Evolutionary conservation across 2,329 filamentous ascomycete genomes (phyloP), one percentile per base, ranked within the genome.

Genomic region (Hortaea werneckii): DNA sequence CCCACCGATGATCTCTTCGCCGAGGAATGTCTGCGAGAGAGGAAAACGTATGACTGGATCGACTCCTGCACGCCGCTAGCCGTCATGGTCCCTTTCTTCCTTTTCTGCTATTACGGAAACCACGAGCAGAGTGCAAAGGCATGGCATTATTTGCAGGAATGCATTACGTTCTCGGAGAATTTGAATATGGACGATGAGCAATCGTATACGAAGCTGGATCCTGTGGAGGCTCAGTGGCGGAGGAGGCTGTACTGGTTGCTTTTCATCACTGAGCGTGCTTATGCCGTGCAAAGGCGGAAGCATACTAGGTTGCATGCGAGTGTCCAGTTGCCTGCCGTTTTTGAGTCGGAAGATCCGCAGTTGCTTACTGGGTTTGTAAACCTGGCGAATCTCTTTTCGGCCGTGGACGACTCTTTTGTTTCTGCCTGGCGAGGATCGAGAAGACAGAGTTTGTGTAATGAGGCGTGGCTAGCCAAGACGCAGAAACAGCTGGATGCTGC

Each of bases 261-360:
- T 7, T 64, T 65, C 52, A 58, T 65, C 44, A 65, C 62, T 1
- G 62, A 65, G 45, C 51, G 62, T 45, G 62, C 62, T 11, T 65
- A 65, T 45, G 61, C 62, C 6, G 59, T 65, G 7, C 62, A 65
- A 42, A 50, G 62, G 20, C 54, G 61, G 20, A 63, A 62, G 43
- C 57, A 59, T 28, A 59, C 58, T 3, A 55, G 62, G 35, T 44
- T 65, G 35, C 58, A 61, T 28, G 53, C 56, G 5, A 57, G 54
- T 20, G 55, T 65, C 5, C 35, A 57, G 13, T 44, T 63, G 6
- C 62, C 62, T 4, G 47, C 58, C 6, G 59, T 62, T 1, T 63
- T 64, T 28, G 59, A 63, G 35, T 55, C 50, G 35, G 62, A 64
- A 44, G 60, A 65, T 43, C 56, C 59, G 8, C 54, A 58, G 40